Conservation (phyloP, 495 filamentous ascomycete genomes). For the Patellaria atrata region DNA sequence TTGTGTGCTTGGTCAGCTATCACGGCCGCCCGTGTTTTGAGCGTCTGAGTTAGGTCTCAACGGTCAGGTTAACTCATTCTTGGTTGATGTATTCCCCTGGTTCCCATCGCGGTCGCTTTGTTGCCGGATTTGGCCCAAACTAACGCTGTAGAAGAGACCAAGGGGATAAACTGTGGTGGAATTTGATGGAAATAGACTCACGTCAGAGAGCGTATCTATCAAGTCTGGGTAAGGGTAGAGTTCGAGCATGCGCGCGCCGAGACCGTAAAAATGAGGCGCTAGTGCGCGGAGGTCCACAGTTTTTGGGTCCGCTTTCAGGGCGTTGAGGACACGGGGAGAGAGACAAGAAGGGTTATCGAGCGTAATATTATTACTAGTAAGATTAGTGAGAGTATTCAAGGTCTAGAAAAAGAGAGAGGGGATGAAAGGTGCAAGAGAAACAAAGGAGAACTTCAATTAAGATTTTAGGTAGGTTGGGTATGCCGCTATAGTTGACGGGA, state of each 20-base stretch:
- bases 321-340: constrained; percentile 70
- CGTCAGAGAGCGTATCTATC: constrained; percentile 59
- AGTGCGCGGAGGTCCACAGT: constrained; percentile 70
- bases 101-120: too few species aligned
- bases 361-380: constrained; percentile 53
- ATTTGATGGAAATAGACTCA: constrained; percentile 21
- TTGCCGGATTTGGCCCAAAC: too few species aligned
- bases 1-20: constrained; percentile 88
- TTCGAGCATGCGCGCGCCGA: constrained; percentile 73
- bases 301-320: constrained; percentile 76
- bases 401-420: too few species aligned
- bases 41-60: constrained; percentile 43
- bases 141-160: not conserved
- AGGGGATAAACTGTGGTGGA: not conserved
- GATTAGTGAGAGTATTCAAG: too few species aligned
- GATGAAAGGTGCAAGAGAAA: too few species aligned
- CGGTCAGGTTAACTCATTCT: constrained; percentile 1
- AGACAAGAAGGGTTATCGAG: constrained; percentile 72
- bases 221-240: constrained; percentile 85
- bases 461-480: too few species aligned
- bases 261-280: constrained; percentile 73
- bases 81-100: too few species aligned
- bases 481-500: too few species aligned
- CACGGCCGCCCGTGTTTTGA: constrained; percentile 66
- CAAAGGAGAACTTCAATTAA: too few species aligned